These are phyloP conservation scores for Dendrocalamus sinicus DNA, from an alignment of 176 grass and related monocot species.

Conservation along the genomic window DNA sequence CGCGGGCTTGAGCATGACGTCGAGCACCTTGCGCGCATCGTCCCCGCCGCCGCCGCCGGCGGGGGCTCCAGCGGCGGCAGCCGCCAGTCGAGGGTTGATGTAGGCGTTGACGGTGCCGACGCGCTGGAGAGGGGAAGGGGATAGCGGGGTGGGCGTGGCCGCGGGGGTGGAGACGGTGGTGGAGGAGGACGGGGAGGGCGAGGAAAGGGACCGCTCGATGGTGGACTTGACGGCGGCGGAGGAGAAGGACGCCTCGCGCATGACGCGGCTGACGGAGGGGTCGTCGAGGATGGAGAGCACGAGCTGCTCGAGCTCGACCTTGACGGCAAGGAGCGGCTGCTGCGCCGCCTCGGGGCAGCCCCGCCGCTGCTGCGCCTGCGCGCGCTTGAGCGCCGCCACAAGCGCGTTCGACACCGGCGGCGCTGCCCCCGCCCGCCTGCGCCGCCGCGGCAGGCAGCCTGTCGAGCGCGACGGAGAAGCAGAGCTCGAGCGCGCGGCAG, in stretches of 20 bases:
- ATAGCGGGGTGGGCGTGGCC: slow-evolving; percentile 15
- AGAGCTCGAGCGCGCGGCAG: slow-evolving; percentile 89
- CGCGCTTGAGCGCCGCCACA: slow-evolving; percentile 83
- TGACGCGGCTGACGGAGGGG: slow-evolving; percentile 92
- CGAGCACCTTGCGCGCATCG: slow-evolving; percentile 77
- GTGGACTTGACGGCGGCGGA: slow-evolving; percentile 73
- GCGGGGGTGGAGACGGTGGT: slow-evolving; percentile 9
- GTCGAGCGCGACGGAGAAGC: slow-evolving; percentile 89
- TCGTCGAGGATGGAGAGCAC: slow-evolving; percentile 90
- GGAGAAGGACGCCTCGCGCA: slow-evolving; percentile 93
- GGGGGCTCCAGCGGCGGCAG: background rate
- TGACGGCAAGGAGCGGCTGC: slow-evolving; percentile 80
- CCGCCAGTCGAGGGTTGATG: slow-evolving; percentile 46
- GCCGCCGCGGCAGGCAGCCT: slow-evolving; percentile 60
- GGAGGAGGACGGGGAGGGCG: slow-evolving; percentile 49
- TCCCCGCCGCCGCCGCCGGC: slow-evolving; percentile 32
- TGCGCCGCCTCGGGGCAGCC: slow-evolving; percentile 71
- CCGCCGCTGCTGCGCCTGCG: slow-evolving; percentile 84
- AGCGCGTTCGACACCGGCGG: slow-evolving; percentile 85
- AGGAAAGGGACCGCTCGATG: slow-evolving; percentile 70
- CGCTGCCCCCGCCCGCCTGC: slow-evolving; percentile 21
- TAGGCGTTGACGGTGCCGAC: slow-evolving; percentile 35
- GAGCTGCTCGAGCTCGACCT: slow-evolving; percentile 91
- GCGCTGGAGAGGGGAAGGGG: slow-evolving; percentile 40
- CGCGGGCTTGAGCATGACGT: slow-evolving; percentile 69